A percentile compares a stretch with the other conserved stretches of the same genome.
phyloP scores from a whole-genome alignment of 1,284 basidiomycete species.

The Rhodotorula sp. region DNA sequence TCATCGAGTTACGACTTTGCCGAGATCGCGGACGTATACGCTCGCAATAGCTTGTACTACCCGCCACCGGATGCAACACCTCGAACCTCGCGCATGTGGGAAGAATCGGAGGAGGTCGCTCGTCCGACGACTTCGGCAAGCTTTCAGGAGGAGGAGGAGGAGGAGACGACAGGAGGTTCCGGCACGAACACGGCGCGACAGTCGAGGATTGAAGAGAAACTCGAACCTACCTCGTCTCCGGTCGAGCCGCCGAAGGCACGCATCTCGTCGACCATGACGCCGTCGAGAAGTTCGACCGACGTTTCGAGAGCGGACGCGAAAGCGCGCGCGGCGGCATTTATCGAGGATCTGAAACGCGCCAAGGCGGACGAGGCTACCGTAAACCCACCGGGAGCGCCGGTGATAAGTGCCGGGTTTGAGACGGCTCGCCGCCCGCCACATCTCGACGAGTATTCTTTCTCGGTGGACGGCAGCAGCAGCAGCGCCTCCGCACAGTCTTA shows the following conservation, averaged over 20 bases:
- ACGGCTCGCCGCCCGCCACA: too few relatives aligned
- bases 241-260: neutral
- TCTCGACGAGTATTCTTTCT: too few relatives aligned
- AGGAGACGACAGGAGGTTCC: neutral
- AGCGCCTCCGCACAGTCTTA: too few relatives aligned
- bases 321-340: slow-evolving; percentile 32
- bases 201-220: neutral
- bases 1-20: neutral
- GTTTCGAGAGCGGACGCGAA: slow-evolving; percentile 21
- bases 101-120: neutral
- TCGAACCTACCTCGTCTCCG: neutral
- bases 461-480: too few relatives aligned
- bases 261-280: neutral
- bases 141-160: neutral
- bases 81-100: neutral
- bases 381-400: too few relatives aligned
- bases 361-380: slow-evolving; percentile 4
- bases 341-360: slow-evolving; percentile 30
- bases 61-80: neutral
- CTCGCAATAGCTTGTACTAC: slow-evolving; percentile 1
- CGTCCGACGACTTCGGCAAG: neutral
- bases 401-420: too few relatives aligned
- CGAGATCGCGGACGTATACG: neutral
- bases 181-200: neutral
- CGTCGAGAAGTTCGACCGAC: neutral